Evolutionary conservation across 345 rosid species (phyloP), one percentile per base, ranked within the genome.

Genomic region (Reutealis trisperma): DNA sequence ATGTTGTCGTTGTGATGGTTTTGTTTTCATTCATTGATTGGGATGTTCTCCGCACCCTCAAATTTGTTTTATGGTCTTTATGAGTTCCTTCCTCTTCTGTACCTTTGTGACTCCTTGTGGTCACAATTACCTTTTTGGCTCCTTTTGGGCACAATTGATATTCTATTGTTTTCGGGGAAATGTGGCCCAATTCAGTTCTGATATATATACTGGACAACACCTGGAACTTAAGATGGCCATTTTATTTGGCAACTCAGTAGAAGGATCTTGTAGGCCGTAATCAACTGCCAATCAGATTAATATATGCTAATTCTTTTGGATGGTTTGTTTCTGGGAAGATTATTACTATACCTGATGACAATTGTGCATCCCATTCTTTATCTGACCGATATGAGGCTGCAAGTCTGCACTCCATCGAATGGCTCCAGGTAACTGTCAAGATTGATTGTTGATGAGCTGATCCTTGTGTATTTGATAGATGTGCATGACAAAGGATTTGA

Each of bases 31-130:
- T 71, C 68, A 41, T 78, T 47, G 63, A 72, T 69, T 32, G 69
- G 74, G 75, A 76, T 67, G 54, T 82, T 58, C 79, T 32, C 84
- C 82, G 22, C 67, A n/a, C 73, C 72, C 58, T 24, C 77, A 55
- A 44, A 64, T 58, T 64, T 79, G 60, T 83, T 75, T 58, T 61
- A 47, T 19, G 83, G 70, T n/a, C 72, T 76, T 71, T 75, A 74
- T 78, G 73, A 41, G 44, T 30, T 73, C 75, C 44, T 18, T 67
- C 55, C 52, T 74, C 63, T 63, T 51, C 6, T 67, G 57, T 60
- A 22, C 74, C 13, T 75, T 51, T 60, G 42, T 71, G 74, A 70
- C 42, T 27, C 30, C 30, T 27, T 27, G 1, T 27, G 30, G 30
- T 1, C 30, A 27, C 30, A 27, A 27, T 27, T 37, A 37, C 41